Evolutionary conservation across 2,329 filamentous ascomycete species (phyloP).

Genomic region (Zymoseptoria ardabiliae): DNA sequence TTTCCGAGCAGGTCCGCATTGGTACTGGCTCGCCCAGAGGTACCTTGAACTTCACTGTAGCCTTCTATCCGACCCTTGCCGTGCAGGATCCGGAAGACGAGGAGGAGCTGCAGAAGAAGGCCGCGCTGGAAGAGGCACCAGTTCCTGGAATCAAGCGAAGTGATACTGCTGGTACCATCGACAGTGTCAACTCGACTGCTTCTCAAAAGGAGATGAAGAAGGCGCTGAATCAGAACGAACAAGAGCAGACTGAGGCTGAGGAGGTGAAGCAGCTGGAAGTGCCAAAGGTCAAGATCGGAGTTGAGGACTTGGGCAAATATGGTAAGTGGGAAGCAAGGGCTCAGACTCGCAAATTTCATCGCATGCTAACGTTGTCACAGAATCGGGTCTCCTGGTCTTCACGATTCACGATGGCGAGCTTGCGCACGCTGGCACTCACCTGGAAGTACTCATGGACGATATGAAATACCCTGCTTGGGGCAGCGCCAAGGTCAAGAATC

Average conservation of each 20-base stretch:
- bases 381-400: conserved; percentile 90
- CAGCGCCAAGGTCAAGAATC: conserved; percentile 66
- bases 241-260: conserved; percentile 38
- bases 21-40: conserved; percentile 73
- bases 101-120: conserved; percentile 34
- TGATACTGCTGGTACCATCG: conserved; percentile 35
- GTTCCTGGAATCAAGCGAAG: conserved; percentile 13
- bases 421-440: conserved; percentile 63
- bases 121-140: conserved; percentile 16
- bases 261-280: conserved; percentile 45
- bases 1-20: conserved; percentile 62
- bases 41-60: conserved; percentile 67
- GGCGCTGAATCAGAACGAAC: conserved; percentile 41
- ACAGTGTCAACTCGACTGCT: conserved; percentile 31
- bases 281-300: conserved; percentile 70
- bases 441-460: conserved; percentile 91
- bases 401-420: conserved; percentile 86
- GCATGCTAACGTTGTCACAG: conserved; percentile 41
- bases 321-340: conserved; percentile 40
- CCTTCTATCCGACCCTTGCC: conserved; percentile 86
- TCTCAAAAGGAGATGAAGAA: conserved; percentile 37
- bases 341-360: not conserved
- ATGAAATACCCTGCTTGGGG: conserved; percentile 85
- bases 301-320: conserved; percentile 74
- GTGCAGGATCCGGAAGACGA: conserved; percentile 86